Evolutionary conservation across 2,329 filamentous ascomycete species (phyloP).

Genomic region (Didymella arachidicola): DNA sequence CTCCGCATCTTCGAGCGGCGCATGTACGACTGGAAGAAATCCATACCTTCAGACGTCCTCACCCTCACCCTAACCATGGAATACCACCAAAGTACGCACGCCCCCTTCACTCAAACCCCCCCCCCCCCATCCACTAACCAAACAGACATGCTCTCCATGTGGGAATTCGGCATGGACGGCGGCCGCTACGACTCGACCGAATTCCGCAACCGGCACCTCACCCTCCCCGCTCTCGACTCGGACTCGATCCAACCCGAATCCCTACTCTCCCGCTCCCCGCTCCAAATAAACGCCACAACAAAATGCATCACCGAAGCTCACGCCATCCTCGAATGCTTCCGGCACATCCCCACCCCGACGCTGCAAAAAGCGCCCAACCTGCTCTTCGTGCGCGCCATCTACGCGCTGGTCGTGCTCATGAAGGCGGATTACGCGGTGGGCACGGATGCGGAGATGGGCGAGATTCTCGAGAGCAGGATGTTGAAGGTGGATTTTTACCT

Average conservation of each 20-base stretch:
- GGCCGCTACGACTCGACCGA: constrained; percentile 48
- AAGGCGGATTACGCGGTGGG: constrained; percentile 48
- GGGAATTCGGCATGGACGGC: constrained; percentile 50
- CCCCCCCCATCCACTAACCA: background rate
- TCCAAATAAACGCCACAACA: constrained; percentile 49
- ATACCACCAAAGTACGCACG: constrained; percentile 35
- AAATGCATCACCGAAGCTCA: constrained; percentile 46
- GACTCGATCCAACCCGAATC: constrained; percentile 46
- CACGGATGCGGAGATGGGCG: constrained; percentile 45
- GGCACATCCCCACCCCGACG: constrained; percentile 28
- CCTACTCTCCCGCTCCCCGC: constrained; percentile 40
- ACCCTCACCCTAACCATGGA: constrained; percentile 40
- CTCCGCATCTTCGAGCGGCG: constrained; percentile 46
- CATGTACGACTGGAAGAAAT: constrained; percentile 49
- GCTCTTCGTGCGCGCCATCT: constrained; percentile 45
- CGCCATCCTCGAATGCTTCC: constrained; percentile 43
- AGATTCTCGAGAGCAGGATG: constrained; percentile 42
- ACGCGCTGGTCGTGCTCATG: constrained; percentile 43
- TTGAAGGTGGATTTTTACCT: constrained; percentile 46
- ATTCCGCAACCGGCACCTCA: constrained; percentile 45
- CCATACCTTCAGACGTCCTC: constrained; percentile 42
- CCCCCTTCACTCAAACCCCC: no score
- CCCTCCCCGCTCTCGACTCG: constrained; percentile 46
- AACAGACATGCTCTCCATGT: constrained; percentile 44
- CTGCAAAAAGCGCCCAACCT: constrained; percentile 40